Evolutionary conservation across 2,329 filamentous ascomycete species (phyloP), one percentile per base, ranked within the genome.

Genomic region (Cylindrodendrum hubeiense): DNA sequence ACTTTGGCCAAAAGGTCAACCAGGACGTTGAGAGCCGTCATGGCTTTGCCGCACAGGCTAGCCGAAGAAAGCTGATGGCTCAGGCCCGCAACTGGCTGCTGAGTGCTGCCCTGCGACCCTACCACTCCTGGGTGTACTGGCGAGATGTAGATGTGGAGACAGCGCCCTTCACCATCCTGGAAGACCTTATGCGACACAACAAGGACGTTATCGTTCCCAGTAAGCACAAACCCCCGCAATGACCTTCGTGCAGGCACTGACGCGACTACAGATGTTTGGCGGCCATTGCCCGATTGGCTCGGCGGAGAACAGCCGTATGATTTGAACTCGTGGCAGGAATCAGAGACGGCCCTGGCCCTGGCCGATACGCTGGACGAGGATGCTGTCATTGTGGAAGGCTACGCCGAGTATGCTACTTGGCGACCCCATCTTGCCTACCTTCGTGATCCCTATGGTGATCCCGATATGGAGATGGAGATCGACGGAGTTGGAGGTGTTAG

Each of bases 81-180:
- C 94, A 98, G 82, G 96, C 96, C 54, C 89, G 96, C 67, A 99
- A 99, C 81, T 99, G 96, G 96, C 85, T 99, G 56, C 83, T 99
- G 61, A 98, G 94, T 75, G 95, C 96, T 43, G 95, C 96, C 22
- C 83, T 99, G 58, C 90, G 96, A 46, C 96, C 96, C 2, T 97
- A 96, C 56, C 96, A 99, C 78, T 98, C 95, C 69, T 99, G 96
- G 96, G 96, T 99, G 10, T 99, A 99, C 78, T 99, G 96, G 96
- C 90, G 96, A 80, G 96, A 99, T 82, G 96, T 97, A 24, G 96
- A 99, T 81, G 96, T 99, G 9, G 94, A 98, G 81, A 99, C 96
- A 2, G 96, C 96, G 3, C 96, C 96, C 0, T 96, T 95, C 76
- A 98, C 96, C 0, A 98, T 99, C 73, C 83, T 99, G 68, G 96